Conservation (phyloP, 164 flowering plant species). For the Aristolochia fimbriata region DNA sequence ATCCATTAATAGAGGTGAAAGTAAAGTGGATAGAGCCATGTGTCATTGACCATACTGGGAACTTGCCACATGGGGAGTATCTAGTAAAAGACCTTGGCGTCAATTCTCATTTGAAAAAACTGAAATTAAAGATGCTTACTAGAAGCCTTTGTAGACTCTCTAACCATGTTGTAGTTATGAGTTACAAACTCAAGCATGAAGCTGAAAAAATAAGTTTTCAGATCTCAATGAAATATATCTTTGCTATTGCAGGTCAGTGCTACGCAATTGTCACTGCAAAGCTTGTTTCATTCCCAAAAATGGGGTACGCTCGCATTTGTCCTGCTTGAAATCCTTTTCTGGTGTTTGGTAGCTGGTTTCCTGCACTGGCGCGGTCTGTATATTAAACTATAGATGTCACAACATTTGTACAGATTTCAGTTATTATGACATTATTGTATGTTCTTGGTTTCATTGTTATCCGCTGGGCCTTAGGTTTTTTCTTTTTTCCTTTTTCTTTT, state of each 20-base stretch:
- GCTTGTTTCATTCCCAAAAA: constrained; percentile 37
- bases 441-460: too few species aligned
- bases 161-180: background rate
- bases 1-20: too few species aligned
- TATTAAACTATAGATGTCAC: constrained; percentile 29
- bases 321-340: constrained; percentile 54
- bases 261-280: constrained; percentile 36
- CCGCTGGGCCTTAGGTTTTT: too few species aligned
- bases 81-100: too few species aligned
- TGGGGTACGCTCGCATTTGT: constrained; percentile 66
- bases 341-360: constrained; percentile 63
- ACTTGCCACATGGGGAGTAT: too few species aligned
- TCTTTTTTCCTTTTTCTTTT: too few species aligned
- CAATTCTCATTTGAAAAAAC: too few species aligned
- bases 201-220: background rate
- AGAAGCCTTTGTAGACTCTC: too few species aligned
- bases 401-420: background rate
- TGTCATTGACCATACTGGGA: too few species aligned
- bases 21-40: too few species aligned
- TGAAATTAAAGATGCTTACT: background rate
- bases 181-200: background rate
- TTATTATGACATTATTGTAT: too few species aligned
- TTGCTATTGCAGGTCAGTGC: constrained; percentile 39
- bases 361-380: constrained; percentile 49
- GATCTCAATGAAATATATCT: background rate